phyloP scores from a whole-genome alignment of 1,139 yeast genomes.

The Groenewaldozyma sp. region DNA sequence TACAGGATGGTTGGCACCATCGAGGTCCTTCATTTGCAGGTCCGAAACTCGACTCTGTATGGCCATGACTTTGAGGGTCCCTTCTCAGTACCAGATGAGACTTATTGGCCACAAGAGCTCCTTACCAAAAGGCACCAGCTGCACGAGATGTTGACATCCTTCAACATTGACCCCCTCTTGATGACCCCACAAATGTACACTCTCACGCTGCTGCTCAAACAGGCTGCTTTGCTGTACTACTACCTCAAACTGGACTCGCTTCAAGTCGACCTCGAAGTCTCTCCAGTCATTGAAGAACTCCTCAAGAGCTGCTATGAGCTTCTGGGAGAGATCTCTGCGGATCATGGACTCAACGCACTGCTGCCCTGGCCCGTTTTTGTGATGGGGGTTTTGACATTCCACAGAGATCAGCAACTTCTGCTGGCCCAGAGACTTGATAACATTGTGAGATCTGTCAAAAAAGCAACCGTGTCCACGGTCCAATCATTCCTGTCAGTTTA shows the following conservation, averaged over 20 bases:
- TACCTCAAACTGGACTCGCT: conserved; percentile 1
- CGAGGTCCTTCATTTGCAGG: not conserved
- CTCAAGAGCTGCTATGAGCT: not conserved
- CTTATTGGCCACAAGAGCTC: not conserved
- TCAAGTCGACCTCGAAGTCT: not conserved
- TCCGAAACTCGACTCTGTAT: not conserved
- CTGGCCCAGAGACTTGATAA: not conserved
- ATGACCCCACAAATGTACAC: conserved; percentile 2
- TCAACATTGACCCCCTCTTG: not conserved
- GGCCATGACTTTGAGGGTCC: not conserved
- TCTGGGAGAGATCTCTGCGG: not conserved
- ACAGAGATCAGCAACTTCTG: not conserved
- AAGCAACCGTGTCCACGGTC: not conserved
- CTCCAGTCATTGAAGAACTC: not conserved
- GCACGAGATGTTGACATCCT: not conserved
- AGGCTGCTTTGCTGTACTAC: not conserved
- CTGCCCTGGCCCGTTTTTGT: conserved; percentile 1
- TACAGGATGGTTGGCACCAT: conserved; percentile 1
- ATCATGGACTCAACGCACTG: not conserved
- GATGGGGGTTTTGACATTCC: not conserved
- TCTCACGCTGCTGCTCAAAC: not conserved
- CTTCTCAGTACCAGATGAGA: not conserved
- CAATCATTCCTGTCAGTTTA: not conserved
- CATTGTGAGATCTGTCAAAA: not conserved
- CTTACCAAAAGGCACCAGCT: not conserved